Base-by-base conservation (phyloP, 768 basidiomycete species). In the Leucosporidium yakuticum region DNA sequence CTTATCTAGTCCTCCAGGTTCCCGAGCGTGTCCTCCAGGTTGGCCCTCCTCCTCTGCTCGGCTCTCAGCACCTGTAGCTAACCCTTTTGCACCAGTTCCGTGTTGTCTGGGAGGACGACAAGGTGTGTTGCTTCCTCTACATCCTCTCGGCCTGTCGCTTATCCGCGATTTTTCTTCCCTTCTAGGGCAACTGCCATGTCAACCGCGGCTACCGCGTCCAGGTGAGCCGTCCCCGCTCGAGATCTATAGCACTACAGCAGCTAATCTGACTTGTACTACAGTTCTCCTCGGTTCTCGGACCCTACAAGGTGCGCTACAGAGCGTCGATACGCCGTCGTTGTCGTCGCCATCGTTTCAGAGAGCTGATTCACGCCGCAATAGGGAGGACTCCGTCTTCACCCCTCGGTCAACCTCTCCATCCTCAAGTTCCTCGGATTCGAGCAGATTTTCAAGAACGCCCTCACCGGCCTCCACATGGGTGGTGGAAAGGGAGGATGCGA, bases 391-490 rank as follows among this genome's bases (percentile, higher is more conserved):
- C 85, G 88, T 71, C 83, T 89, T 61, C 87, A 88, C 81, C 87
- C 87, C 69, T 84, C 85, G 62, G 88, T 89, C 80, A 88, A 88
- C 81, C 83, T 89, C 49, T 87, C 86, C 74, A 88, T 89, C 81
- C 84, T 89, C 79, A 89, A 89, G 78, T 89, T 89, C 85, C 84
- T 89, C 71, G 88, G 87, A 55, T 87, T 88, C 79, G 88, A 89
- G 80, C 88, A 89, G 78, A 67, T 69, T 62, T 88, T 88, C 84
- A 88, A 88, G 80, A 88, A 89, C 79, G 88, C 88, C 48, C 82
- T 89, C 32, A 88, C 88, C 20, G 87, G 87, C 39, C 80, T 88
- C 63, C 84, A 80, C 79, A 88, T 88, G 86, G 88, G 88, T 73
- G 87, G 87, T 72, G 87, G 86, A 68, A 89, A 89, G 81, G 88